Base-by-base conservation (phyloP, 345 rosid genomes). In the Boechera retrofracta region DNA sequence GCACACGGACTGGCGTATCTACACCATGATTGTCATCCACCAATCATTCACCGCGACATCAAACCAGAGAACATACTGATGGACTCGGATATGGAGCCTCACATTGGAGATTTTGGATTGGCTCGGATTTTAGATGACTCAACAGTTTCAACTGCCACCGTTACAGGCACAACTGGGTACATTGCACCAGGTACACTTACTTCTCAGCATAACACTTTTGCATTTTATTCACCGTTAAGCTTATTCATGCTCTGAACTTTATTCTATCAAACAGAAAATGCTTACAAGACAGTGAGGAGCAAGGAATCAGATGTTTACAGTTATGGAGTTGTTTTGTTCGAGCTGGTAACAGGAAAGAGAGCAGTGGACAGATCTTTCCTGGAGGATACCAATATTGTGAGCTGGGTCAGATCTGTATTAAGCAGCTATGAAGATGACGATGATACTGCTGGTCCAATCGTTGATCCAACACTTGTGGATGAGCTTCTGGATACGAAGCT, bases 1-100 rank as follows among this genome's bases (percentile, higher is more conserved):
- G 93, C 98, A 10, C 85, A 91, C 24, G 98, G 89, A 61, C 83
- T 93, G 71, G 92, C 84, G 5, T 91, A 93, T 85, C 90, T 93
- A 62, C 98, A 93, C 75, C 73, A 84, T 51, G 92, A 91, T 60
- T 93, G 97, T 59, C 63, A 85, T 77, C 98, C 97, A 56, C 73
- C 88, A 0, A 84, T 93, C 42, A 84, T 89, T 16, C 97, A 91
- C 67, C 86, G 92, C 12, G 98, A 93, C 82, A 86, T 93, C 78
- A 93, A 93, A 77, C 91, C 97, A 0, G 80, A 83, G 57, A 93
- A 93, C 83, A 88, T 93, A 70, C 97, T 93, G 8, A 58, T 93
- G 63, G 94, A 89, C 80, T 71, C 82, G 0, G 87, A 89, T 39
- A 82, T 89, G 91, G 97, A 88, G 85, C 89, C 98, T 65, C 97